phyloP scores from a whole-genome alignment of 164 flowering plant species.

The Vitis riparia region DNA sequence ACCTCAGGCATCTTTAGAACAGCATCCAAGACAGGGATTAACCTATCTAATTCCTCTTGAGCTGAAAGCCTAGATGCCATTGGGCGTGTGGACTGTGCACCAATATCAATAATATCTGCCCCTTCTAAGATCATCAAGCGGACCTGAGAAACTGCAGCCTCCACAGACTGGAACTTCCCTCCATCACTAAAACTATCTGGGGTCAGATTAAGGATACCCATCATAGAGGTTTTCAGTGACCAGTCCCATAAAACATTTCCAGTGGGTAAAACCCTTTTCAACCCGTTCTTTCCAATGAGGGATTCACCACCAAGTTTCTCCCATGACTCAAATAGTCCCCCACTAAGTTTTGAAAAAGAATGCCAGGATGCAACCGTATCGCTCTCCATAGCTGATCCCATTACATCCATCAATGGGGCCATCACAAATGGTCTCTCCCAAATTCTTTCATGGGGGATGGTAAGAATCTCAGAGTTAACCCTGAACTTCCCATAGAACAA shows the following conservation, averaged over 20 bases:
- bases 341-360: conserved; percentile 45
- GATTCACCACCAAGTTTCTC: conserved; percentile 80
- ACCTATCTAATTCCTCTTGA: conserved; percentile 75
- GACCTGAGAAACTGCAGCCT: conserved; percentile 72
- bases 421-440: conserved; percentile 97
- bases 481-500: conserved; percentile 79
- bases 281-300: conserved; percentile 69
- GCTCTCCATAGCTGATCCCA: conserved; percentile 61
- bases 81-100: conserved; percentile 94
- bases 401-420: conserved; percentile 85
- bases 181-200: conserved; percentile 98
- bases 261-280: conserved; percentile 76
- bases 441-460: conserved; percentile 87
- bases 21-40: conserved; percentile 82
- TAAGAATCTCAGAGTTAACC: conserved; percentile 64
- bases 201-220: conserved; percentile 89
- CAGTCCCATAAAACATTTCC: conserved; percentile 75
- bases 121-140: conserved; percentile 73
- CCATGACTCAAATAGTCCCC: conserved; percentile 75
- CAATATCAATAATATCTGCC: conserved; percentile 88
- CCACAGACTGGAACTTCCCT: conserved; percentile 68
- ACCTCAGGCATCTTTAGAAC: conserved; percentile 58
- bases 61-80: conserved; percentile 65
- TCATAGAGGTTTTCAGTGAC: conserved; percentile 72
- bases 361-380: conserved; percentile 81